Evolutionary conservation across 139 green algal species (phyloP), one percentile per base, ranked within the genome.

Genomic region (Pleodorina starrii): DNA sequence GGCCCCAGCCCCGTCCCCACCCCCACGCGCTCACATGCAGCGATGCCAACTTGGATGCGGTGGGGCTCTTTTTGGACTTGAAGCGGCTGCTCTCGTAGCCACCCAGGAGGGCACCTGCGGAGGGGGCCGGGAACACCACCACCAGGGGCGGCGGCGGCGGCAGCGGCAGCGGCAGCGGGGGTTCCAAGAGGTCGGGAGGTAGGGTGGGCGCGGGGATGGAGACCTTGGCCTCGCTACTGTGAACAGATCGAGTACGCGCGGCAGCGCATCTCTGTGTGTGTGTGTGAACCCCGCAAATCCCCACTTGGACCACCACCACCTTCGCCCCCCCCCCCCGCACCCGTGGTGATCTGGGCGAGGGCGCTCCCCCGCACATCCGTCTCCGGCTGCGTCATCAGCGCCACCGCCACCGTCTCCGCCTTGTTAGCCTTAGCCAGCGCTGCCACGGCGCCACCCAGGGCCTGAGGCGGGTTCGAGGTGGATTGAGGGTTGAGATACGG

Each of bases 71-170:
- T 91, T 98, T 97, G 84, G 85, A 91, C 93, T 99, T 99, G 95
- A 99, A 99, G 27, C 98, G 94, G 1, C 91, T 96, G 78, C 94
- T 92, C 92, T 98, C 97, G 80, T 97, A 99, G 44, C 88, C 95
- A 48, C 94, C 96, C 35, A 96, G 85, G 21, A 97, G 75, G 19
- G 94, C 84, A 36, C 97, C 97, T 74, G 86, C 35, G 78, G 32
- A n/a, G 35, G 43, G 43, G 42, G n/a, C n/a, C n/a, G n/a, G n/a
- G n/a, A n/a, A n/a, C n/a, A n/a, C n/a, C n/a, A n/a, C n/a, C n/a
- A n/a, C n/a, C n/a, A n/a, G n/a, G n/a, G n/a, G n/a, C n/a, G n/a
- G n/a, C n/a, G n/a, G n/a, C n/a, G n/a, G n/a, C n/a, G n/a, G n/a
- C n/a, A n/a, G n/a, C n/a, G n/a, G n/a, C n/a, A n/a, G n/a, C n/a